Base-by-base conservation (phyloP, 2,329 filamentous ascomycete species). In the Fusarium ambrosium region DNA sequence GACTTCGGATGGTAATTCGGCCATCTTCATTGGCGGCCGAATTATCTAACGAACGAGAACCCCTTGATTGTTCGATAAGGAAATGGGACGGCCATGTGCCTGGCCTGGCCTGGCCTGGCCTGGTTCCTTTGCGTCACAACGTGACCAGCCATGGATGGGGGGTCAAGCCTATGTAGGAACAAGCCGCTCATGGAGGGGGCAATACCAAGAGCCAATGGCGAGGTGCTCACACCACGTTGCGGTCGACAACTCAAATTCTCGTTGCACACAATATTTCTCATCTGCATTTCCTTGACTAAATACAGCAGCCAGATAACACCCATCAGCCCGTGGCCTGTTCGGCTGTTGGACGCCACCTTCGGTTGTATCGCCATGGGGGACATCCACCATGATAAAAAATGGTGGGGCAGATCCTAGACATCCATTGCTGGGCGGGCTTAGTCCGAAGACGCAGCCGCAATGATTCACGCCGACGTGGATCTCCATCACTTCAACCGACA, bases 1-100 rank as follows among this genome's bases (percentile, higher is more conserved):
- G 77, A 79, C 70, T 77, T 79, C 77, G 77, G 77, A 76, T 76
- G 51, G 56, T 71, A 78, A 77, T 76, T 76, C 70, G 37, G 62
- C 68, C 62, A 62, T 56, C 62, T 71, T 68, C 53, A 79, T 79
- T 79, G 77, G 77, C 56, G 48, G 73, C 65, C 56, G 48, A 36
- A 48, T 67, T 48, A 68, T 48, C 43, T 16, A 48, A 39, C 64
- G 37, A 48, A 39, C 64, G 37, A 24, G 67, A 37, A 36, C 73
- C 64, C 32, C 65, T 64, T 66, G 71, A 32, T 64, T 34, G 45
- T 51, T 56, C 59, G 76, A 78, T 78, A 78, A 78, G 71, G 73
- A 37, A 75, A 75, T 72, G 61, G 27, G 48, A 29, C 62, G 64
- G 69, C 22, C 51, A 70, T 74, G 62, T 66, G 45, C 39, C 27